These are phyloP conservation scores for Pyrus bretschneideri DNA, from an alignment of 306 rosid genomes.

Conservation along the genomic window DNA sequence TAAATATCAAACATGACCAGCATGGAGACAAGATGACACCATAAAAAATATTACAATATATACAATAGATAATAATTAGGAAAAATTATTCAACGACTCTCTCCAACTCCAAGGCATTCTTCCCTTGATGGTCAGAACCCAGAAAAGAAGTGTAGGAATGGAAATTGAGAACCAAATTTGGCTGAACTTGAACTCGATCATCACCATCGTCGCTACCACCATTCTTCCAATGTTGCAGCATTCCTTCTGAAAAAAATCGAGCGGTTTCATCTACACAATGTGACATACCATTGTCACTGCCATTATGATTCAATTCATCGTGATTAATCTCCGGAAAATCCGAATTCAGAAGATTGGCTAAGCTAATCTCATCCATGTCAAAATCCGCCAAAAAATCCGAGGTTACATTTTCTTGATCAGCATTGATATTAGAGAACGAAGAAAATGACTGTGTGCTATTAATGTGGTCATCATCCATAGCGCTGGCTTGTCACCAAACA, in stretches of 20 bases:
- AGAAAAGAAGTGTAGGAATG: conserved; percentile 6
- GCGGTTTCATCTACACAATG: not conserved
- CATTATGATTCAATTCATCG: not conserved
- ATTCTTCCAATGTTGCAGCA: not conserved
- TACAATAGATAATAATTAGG: not conserved
- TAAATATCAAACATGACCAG: not conserved
- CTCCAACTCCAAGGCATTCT: conserved; percentile 5
- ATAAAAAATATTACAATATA: not conserved
- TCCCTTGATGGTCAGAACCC: not conserved
- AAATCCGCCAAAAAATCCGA: conserved; percentile 5
- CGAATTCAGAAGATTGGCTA: conserved; percentile 1
- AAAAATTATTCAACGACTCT: not conserved
- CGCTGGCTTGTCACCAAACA: not conserved
- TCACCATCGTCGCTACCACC: not conserved
- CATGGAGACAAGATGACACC: not conserved
- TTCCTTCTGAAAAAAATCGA: not conserved
- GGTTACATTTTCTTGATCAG: not conserved
- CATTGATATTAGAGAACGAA: not conserved
- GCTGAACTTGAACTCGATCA: not conserved
- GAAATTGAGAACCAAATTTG: not conserved
- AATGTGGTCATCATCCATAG: not conserved
- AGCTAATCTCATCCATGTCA: conserved; percentile 1
- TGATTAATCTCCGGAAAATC: not conserved
- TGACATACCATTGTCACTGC: not conserved
- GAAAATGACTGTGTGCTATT: not conserved